A percentile compares a stretch with the other conserved stretches of the same genome.
phyloP scores from a whole-genome alignment of 2,329 filamentous ascomycete genomes.

The Neonectria magnoliae region DNA sequence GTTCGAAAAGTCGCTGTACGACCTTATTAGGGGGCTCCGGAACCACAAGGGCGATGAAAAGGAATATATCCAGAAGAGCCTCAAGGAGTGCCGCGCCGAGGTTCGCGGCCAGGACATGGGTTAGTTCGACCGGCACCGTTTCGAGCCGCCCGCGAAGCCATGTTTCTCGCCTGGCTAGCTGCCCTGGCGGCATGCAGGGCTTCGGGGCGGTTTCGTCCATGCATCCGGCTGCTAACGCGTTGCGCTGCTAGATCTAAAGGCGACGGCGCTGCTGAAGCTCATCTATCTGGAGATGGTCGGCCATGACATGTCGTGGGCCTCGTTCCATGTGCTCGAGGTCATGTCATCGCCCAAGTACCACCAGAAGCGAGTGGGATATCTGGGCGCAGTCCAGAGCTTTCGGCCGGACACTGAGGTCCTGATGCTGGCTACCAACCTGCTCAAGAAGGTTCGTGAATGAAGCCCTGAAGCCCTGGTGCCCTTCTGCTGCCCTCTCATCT shows the following conservation, averaged over 20 bases:
- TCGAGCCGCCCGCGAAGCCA: not conserved
- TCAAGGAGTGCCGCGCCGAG: constrained; percentile 95
- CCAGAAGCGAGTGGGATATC: constrained; percentile 94
- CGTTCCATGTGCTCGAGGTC: constrained; percentile 97
- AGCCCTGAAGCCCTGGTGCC: not conserved
- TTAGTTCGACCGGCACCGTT: constrained; percentile 52
- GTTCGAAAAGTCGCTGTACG: constrained; percentile 99
- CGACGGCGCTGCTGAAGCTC: constrained; percentile 92
- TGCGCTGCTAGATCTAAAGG: constrained; percentile 79
- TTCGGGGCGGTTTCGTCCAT: not conserved
- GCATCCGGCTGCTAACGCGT: constrained; percentile 24
- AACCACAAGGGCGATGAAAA: constrained; percentile 96
- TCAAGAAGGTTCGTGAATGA: constrained; percentile 78
- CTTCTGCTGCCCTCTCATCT: constrained; percentile 4
- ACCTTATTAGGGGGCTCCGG: constrained; percentile 95
- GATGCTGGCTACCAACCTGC: constrained; percentile 94
- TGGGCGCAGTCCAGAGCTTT: constrained; percentile 96
- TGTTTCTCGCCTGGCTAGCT: not conserved
- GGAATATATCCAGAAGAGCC: constrained; percentile 91
- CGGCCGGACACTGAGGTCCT: constrained; percentile 94
- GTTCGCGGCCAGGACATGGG: constrained; percentile 94
- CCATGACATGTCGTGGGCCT: constrained; percentile 99
- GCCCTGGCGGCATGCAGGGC: not conserved
- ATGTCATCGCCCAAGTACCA: constrained; percentile 97
- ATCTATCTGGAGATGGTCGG: constrained; percentile 99